Conservation (phyloP, 2,329 filamentous ascomycete species). For the Scedosporium aurantiacum region DNA sequence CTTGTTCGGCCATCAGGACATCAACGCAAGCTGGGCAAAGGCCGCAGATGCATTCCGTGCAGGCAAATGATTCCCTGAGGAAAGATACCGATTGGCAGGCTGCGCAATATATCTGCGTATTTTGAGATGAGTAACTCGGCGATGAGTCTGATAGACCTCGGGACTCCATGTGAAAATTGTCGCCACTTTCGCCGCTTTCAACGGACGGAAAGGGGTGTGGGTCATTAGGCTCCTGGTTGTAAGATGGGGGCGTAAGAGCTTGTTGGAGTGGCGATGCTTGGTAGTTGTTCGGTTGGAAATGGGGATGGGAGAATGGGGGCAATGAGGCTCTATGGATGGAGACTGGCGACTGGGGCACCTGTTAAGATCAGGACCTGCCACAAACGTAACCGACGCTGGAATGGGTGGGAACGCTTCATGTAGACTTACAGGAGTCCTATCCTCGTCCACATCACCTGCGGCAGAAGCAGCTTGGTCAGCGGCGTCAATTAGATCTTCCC, state of each 20-base stretch:
- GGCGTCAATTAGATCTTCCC: conserved; percentile 94
- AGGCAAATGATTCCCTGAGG: conserved; percentile 79
- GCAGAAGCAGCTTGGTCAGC: conserved; percentile 64
- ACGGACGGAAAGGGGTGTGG: conserved; percentile 77
- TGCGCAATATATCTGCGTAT: conserved; percentile 85
- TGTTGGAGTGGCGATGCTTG: conserved; percentile 86
- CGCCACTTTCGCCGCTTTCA: conserved; percentile 63
- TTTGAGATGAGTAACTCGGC: conserved; percentile 59
- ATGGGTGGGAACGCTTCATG: not conserved
- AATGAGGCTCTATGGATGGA: conserved; percentile 52
- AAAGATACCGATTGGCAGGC: conserved; percentile 69
- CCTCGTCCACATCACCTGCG: conserved; percentile 82
- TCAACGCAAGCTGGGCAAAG: conserved; percentile 83
- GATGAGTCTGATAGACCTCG: conserved; percentile 60
- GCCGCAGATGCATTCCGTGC: conserved; percentile 91
- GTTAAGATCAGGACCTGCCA: conserved; percentile 5
- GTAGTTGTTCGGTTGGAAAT: conserved; percentile 55
- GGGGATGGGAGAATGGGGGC: conserved; percentile 48
- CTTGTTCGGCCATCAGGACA: conserved; percentile 64
- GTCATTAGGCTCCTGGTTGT: conserved; percentile 56
- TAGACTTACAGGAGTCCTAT: conserved; percentile 70
- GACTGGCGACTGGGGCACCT: conserved; percentile 56
- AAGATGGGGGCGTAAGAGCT: conserved; percentile 72
- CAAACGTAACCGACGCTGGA: not conserved
- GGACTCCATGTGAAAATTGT: conserved; percentile 59